These are phyloP conservation scores for Eucalyptus melliodora DNA, from an alignment of 345 rosid species.

Conservation along the genomic window DNA sequence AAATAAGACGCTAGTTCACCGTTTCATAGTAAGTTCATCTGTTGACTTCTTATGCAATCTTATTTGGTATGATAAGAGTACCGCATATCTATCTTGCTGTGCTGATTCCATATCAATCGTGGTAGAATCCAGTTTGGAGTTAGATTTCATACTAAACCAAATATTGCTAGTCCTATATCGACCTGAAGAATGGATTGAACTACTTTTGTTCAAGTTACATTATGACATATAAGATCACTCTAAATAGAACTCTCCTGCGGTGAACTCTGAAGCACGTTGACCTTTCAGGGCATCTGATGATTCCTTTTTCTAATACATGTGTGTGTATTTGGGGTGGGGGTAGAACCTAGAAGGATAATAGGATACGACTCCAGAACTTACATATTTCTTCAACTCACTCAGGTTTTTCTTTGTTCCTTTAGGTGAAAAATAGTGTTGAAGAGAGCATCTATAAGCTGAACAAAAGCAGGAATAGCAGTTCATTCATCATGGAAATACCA, in stretches of 20 bases:
- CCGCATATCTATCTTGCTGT: not conserved
- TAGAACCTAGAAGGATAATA: not conserved
- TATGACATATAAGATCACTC: not conserved
- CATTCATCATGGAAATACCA: conserved; percentile 70
- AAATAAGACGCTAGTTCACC: conserved; percentile 71
- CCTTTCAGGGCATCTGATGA: not conserved
- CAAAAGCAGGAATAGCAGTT: conserved; percentile 50
- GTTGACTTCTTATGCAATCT: not conserved
- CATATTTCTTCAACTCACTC: not conserved
- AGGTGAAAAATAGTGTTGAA: conserved; percentile 84
- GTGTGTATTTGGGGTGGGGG: not conserved
- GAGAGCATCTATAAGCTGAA: conserved; percentile 87
- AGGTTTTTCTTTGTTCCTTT: not conserved
- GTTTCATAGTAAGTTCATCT: conserved; percentile 54
- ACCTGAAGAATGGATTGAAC: not conserved
- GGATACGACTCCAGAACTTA: not conserved
- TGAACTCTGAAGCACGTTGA: not conserved
- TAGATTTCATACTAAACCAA: not conserved
- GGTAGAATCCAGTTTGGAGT: not conserved
- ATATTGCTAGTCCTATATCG: not conserved
- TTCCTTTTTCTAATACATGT: not conserved
- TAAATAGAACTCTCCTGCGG: not conserved
- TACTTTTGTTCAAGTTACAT: not conserved
- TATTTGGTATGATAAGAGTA: not conserved
- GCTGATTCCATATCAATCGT: not conserved